Evolutionary conservation across 1,284 basidiomycete genomes (phyloP).

Genomic region (Meripilus lineatus): DNA sequence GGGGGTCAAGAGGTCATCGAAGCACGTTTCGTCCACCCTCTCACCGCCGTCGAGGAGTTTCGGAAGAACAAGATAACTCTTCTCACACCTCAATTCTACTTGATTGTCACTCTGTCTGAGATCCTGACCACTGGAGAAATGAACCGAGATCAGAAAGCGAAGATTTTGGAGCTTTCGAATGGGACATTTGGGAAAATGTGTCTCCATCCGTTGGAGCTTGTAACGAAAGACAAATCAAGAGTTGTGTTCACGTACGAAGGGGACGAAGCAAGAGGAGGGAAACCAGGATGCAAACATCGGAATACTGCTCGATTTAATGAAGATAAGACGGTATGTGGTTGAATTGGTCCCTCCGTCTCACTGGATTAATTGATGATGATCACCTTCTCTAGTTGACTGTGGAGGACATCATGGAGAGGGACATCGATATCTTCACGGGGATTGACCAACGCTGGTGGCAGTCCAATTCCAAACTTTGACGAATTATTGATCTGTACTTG

Average conservation of each 20-base stretch:
- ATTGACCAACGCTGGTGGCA: constrained; percentile 18
- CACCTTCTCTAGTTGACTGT: too few species aligned
- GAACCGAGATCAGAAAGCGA: too few species aligned
- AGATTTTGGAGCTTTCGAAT: neutral
- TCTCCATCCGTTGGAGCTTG: too few species aligned
- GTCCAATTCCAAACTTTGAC: constrained; percentile 9
- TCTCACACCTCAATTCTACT: constrained; percentile 71
- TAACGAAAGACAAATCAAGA: too few species aligned
- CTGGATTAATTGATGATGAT: too few species aligned
- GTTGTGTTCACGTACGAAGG: too few species aligned
- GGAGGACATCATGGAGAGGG: constrained; percentile 46
- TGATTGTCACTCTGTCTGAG: constrained; percentile 48
- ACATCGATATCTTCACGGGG: constrained; percentile 56
- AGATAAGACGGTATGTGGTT: too few species aligned
- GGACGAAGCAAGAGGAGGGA: neutral
- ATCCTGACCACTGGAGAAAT: constrained; percentile 35
- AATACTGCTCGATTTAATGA: neutral
- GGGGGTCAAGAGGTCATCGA: constrained; percentile 42
- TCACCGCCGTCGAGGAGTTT: constrained; percentile 46
- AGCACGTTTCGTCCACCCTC: constrained; percentile 56
- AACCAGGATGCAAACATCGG: neutral
- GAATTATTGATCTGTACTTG: too few species aligned
- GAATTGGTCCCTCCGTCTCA: too few species aligned
- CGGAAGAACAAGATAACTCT: constrained; percentile 44
- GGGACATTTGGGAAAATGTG: neutral